A percentile compares a stretch with the other conserved stretches of the same genome.
Evolutionary conservation across 345 rosid genomes (phyloP).

Genomic region (Aurinia saxatilis): DNA sequence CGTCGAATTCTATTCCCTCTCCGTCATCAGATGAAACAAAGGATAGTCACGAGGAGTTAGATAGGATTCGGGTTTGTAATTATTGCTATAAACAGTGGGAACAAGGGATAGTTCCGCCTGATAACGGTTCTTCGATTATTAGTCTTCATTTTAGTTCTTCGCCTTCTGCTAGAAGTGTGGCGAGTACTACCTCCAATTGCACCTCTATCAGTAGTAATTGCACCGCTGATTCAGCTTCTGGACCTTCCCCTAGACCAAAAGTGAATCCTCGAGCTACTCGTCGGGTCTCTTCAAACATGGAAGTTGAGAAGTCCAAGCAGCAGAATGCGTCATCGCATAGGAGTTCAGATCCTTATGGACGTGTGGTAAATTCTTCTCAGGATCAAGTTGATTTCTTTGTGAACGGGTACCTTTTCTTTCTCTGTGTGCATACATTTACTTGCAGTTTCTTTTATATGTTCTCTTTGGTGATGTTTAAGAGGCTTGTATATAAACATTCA

Average conservation of each 20-base stretch:
- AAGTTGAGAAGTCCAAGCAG: slow-evolving; percentile 33
- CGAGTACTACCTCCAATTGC: slow-evolving; percentile 58
- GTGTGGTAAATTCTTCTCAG: slow-evolving; percentile 35
- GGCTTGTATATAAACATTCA: background rate
- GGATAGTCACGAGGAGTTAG: slow-evolving; percentile 50
- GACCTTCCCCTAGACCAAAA: slow-evolving; percentile 53
- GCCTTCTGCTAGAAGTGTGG: slow-evolving; percentile 66
- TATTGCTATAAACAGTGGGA: slow-evolving; percentile 86
- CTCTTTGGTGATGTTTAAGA: background rate
- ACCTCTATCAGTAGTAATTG: slow-evolving; percentile 61
- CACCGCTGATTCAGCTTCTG: slow-evolving; percentile 57
- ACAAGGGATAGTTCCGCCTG: slow-evolving; percentile 41
- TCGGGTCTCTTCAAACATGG: slow-evolving; percentile 40
- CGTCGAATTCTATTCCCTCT: slow-evolving; percentile 60
- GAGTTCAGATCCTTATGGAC: slow-evolving; percentile 30
- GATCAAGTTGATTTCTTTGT: slow-evolving; percentile 47
- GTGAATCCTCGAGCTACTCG: slow-evolving; percentile 35
- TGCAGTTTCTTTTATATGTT: background rate
- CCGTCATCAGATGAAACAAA: slow-evolving; percentile 55
- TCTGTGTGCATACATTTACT: background rate
- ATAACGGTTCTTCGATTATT: slow-evolving; percentile 41
- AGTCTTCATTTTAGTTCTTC: slow-evolving; percentile 60
- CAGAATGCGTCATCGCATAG: slow-evolving; percentile 35
- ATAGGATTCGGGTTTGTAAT: slow-evolving; percentile 79
- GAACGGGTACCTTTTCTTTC: slow-evolving; percentile 41